Percentiles rank a stretch among this genome's conserved stretches.
Conservation (phyloP, 2,329 filamentous ascomycete genomes). For the Magnaporthiopsis poae region DNA sequence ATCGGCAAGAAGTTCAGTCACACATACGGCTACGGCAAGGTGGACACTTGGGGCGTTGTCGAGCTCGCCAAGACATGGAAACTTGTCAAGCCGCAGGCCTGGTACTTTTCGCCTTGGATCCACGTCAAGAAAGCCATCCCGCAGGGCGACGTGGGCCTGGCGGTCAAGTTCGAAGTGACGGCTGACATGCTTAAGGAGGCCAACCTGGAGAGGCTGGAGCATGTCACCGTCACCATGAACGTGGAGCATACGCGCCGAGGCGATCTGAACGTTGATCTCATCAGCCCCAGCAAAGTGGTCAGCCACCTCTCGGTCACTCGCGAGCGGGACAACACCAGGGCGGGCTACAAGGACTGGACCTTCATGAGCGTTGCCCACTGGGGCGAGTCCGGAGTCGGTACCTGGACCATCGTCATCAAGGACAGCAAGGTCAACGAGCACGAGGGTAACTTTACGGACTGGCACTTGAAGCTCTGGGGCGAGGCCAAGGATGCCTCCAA, state of each 20-base stretch:
- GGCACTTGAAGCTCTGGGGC: constrained; percentile 90
- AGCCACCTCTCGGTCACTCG: constrained; percentile 76
- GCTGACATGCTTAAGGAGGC: constrained; percentile 67
- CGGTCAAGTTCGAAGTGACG: constrained; percentile 73
- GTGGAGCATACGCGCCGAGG: constrained; percentile 77
- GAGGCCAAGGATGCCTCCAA: constrained; percentile 69
- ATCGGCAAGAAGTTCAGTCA: constrained; percentile 85
- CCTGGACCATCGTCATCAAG: constrained; percentile 83
- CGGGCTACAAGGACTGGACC: constrained; percentile 88
- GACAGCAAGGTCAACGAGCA: constrained; percentile 70
- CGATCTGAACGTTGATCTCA: constrained; percentile 83
- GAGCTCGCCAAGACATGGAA: constrained; percentile 78
- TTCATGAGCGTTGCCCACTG: constrained; percentile 98
- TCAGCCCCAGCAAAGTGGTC: constrained; percentile 70
- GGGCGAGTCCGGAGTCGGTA: constrained; percentile 80
- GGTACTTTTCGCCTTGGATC: constrained; percentile 89
- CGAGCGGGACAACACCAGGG: constrained; percentile 51
- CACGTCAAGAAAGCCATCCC: constrained; percentile 80
- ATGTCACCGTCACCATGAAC: constrained; percentile 97
- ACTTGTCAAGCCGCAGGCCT: constrained; percentile 86
- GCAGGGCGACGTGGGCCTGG: constrained; percentile 70
- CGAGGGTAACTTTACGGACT: constrained; percentile 74
- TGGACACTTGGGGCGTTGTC: constrained; percentile 78
- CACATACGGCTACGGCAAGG: constrained; percentile 89
- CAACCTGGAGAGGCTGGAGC: constrained; percentile 80